These are phyloP conservation scores for Eucalyptus erythrocorys DNA, from an alignment of 345 rosid genomes.

Conservation along the genomic window DNA sequence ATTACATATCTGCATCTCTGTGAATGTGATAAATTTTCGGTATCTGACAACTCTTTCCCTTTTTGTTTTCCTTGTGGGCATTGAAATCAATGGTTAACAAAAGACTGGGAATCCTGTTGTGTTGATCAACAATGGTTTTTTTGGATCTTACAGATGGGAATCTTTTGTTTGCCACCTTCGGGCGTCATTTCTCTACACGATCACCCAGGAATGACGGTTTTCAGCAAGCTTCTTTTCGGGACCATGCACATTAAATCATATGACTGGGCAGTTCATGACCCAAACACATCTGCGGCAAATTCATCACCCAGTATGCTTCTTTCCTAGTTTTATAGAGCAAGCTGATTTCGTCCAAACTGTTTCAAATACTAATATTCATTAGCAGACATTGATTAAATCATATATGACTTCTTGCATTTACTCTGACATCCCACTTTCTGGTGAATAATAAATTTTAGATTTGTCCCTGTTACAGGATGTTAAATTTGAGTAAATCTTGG, in stretches of 20 bases:
- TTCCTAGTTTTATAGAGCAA: neutral
- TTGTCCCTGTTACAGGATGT: neutral
- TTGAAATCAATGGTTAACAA: neutral
- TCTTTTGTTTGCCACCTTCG: slow-evolving; percentile 85
- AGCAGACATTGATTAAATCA: neutral
- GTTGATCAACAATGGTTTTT: neutral
- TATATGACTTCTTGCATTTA: neutral
- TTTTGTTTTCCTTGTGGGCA: neutral
- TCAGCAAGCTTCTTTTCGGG: slow-evolving; percentile 88
- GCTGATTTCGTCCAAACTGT: neutral
- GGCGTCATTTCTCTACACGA: slow-evolving; percentile 89
- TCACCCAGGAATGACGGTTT: slow-evolving; percentile 96
- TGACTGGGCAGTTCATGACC: slow-evolving; percentile 63
- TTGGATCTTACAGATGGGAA: slow-evolving; percentile 51
- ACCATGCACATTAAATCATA: slow-evolving; percentile 90
- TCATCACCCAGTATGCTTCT: slow-evolving; percentile 17
- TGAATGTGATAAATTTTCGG: slow-evolving; percentile 66
- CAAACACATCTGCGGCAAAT: slow-evolving; percentile 9
- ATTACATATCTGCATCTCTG: slow-evolving; percentile 60
- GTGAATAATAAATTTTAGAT: neutral
- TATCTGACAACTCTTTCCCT: slow-evolving; percentile 4
- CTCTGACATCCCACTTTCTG: neutral
- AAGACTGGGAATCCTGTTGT: neutral
- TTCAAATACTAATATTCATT: neutral
- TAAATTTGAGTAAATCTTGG: neutral